Base-by-base conservation (phyloP, 164 flowering plant species). In the Cinnamomum micranthum region DNA sequence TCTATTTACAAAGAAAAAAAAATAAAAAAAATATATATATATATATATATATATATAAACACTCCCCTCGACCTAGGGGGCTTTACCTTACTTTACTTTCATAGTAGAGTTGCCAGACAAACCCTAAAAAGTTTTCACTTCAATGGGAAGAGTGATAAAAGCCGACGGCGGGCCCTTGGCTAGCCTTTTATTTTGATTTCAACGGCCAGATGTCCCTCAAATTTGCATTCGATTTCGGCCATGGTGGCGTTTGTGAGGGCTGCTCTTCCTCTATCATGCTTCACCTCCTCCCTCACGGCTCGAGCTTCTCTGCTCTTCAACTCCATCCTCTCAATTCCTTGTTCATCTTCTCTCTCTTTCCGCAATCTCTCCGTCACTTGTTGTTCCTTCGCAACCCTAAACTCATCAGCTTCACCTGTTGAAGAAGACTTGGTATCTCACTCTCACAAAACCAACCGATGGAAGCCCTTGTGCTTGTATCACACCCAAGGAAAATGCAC, bases 391-490 rank as follows among this genome's bases (percentile, higher is more conserved):
- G 59, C 81, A 12, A 52, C 68, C 19, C 74, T 62, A 31, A 72
- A 74, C 10, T 75, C 82, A 14, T 11, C 17, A 25, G 13, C 62
- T 19, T 23, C 79, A 25, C 59, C 59, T 1, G n/a, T 58, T 20
- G 22, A 50, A 27, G 47, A 41, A 9, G 47, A 41, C 47, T 41
- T 41, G 0, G 47, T 6, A 41, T 41, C 41, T 28, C 69, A 69
- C 41, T 41, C 41, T 23, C 69, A 69, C 41, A 63, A 25, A 17
- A 28, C 5, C 3, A 71, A 74, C 23, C 80, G 86, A 0, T 91
- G 95, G 97, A 90, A 78, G 77, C 97, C 96, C 2, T 84, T 87
- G 81, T 94, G 97, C 72, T 77, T 94, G 82, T 94, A 92, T 77
- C 79, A 81, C 81, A 90, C 95, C 0, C 98, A 94, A 66, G 92